Percentiles rank a stretch among this genome's conserved stretches.
These are phyloP conservation scores for Pterocarpus macrocarpus DNA, from an alignment of 306 rosid species.

Conservation along the genomic window DNA sequence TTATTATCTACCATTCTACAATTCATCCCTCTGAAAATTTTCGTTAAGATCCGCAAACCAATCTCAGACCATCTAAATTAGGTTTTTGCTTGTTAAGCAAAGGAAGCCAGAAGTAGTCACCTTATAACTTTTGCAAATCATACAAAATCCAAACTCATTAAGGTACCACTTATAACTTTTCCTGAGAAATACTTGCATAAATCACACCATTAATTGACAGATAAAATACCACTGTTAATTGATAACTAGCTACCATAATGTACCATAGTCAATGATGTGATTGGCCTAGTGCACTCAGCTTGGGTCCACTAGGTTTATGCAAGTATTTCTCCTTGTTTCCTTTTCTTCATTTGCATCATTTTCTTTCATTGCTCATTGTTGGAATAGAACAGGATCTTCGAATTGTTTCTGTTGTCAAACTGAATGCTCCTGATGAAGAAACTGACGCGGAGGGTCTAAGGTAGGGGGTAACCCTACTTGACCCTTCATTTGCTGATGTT, in stretches of 20 bases:
- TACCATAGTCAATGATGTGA: background rate
- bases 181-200: too few relatives aligned
- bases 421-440: conserved; percentile 42
- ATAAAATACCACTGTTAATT: background rate
- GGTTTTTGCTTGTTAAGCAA: too few relatives aligned
- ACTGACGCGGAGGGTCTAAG: conserved; percentile 58
- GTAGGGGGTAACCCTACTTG: conserved; percentile 57
- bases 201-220: background rate
- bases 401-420: conserved; percentile 33
- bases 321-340: background rate
- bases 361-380: conserved; percentile 13
- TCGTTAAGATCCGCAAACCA: too few relatives aligned
- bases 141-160: too few relatives aligned
- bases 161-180: too few relatives aligned
- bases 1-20: too few relatives aligned
- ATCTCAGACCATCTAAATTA: too few relatives aligned
- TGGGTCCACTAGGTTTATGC: too few relatives aligned
- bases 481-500: conserved; percentile 48
- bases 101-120: too few relatives aligned
- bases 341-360: conserved; percentile 19
- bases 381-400: conserved; percentile 67
- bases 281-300: too few relatives aligned
- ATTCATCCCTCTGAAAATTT: too few relatives aligned
- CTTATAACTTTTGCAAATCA: background rate
- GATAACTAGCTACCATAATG: background rate